A percentile compares a stretch with the other conserved stretches of the same genome.
Conservation (phyloP, 768 basidiomycete species). For the Crepidotus variabilis region DNA sequence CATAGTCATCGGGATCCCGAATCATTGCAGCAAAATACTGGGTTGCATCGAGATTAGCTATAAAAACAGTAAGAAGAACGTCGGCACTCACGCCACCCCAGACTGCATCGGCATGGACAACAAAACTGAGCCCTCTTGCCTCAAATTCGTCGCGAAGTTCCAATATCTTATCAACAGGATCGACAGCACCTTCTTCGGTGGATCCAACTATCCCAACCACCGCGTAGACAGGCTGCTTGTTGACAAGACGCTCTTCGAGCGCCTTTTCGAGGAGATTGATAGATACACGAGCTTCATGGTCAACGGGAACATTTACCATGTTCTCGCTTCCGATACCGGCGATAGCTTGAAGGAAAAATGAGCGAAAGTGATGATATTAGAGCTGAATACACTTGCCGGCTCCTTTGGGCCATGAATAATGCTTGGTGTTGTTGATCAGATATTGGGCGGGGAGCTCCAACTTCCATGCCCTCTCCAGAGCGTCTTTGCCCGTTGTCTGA, state of each 20-base stretch:
- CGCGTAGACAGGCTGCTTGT: conserved; percentile 27
- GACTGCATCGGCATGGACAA: conserved; percentile 39
- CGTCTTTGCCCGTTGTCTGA: conserved; percentile 2
- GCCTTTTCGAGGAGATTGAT: conserved; percentile 17
- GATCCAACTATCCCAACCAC: conserved; percentile 41
- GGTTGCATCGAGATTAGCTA: too few relatives aligned
- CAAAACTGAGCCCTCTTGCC: conserved; percentile 30
- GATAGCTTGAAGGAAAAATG: conserved; percentile 26
- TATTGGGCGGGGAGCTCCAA: conserved; percentile 12
- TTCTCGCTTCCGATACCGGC: conserved; percentile 40
- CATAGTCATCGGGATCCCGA: neutral
- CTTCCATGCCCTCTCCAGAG: neutral
- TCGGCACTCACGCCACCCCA: conserved; percentile 29
- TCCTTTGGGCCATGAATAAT: conserved; percentile 45
- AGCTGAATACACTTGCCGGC: conserved; percentile 24
- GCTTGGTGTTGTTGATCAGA: conserved; percentile 26
- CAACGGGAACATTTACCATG: conserved; percentile 29
- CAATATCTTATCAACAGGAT: conserved; percentile 34
- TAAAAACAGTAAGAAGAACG: neutral
- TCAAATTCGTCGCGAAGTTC: conserved; percentile 25
- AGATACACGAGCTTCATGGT: conserved; percentile 30
- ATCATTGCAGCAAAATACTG: neutral
- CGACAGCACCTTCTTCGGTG: conserved; percentile 39
- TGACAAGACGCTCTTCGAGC: conserved; percentile 24
- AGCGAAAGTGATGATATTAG: neutral